Conservation (phyloP, 805 yeast genomes). For the Zygoascus bituminiphila region DNA sequence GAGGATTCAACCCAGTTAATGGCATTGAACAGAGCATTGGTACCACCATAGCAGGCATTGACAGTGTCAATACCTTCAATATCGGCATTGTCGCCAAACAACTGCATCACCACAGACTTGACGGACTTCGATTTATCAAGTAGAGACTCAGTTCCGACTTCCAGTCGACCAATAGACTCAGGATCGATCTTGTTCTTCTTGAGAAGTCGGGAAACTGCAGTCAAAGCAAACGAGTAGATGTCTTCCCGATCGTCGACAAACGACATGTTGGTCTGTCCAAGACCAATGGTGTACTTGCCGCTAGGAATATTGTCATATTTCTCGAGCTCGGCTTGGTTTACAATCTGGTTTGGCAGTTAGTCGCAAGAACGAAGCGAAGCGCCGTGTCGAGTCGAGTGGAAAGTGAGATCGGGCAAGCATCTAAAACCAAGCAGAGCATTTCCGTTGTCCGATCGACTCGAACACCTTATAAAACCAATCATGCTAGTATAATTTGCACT, state of each 20-base stretch:
- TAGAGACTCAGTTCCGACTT: constrained; percentile 97
- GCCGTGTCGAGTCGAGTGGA: too few species aligned
- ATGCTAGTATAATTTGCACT: too few species aligned
- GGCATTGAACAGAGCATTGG: constrained; percentile 87
- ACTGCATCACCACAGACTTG: constrained; percentile 90
- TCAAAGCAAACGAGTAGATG: constrained; percentile 86
- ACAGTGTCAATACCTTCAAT: constrained; percentile 93
- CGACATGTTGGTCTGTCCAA: constrained; percentile 97
- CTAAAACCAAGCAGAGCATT: too few species aligned
- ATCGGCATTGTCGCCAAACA: constrained; percentile 80
- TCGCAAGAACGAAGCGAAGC: too few species aligned
- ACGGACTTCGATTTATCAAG: constrained; percentile 95
- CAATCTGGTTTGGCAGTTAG: constrained; percentile 30
- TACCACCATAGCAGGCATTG: constrained; percentile 99
- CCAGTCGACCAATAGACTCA: constrained; percentile 79
- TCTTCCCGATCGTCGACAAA: constrained; percentile 97
- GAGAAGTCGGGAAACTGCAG: constrained; percentile 72
- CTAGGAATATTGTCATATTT: constrained; percentile 73
- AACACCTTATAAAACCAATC: background rate
- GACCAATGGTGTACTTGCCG: constrained; percentile 97
- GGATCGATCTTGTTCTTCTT: constrained; percentile 78
- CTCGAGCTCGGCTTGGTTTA: constrained; percentile 84
- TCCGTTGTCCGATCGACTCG: background rate
- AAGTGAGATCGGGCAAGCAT: too few species aligned
- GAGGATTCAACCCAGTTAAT: constrained; percentile 94